Conservation (phyloP, 768 basidiomycete species). For the Hypholoma fasciculare region DNA sequence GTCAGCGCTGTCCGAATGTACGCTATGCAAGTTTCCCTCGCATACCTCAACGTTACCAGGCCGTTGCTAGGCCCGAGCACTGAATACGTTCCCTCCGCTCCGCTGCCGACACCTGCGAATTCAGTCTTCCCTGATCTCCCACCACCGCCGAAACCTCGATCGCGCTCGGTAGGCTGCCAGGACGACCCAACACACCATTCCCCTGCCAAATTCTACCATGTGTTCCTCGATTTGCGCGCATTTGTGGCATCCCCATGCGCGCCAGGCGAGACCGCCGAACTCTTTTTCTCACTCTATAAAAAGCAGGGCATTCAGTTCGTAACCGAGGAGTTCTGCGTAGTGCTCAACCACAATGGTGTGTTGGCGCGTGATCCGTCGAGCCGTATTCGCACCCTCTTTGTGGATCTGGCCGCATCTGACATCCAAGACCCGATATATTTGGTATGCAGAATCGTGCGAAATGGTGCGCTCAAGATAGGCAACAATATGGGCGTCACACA, state of each 20-base stretch:
- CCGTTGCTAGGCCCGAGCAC: constrained; percentile 40
- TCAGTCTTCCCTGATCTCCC: constrained; percentile 70
- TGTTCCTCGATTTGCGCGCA: constrained; percentile 87
- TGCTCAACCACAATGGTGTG: constrained; percentile 91
- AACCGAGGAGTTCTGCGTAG: constrained; percentile 89
- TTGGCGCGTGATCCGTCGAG: constrained; percentile 76
- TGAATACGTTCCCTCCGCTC: constrained; percentile 45
- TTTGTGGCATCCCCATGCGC: constrained; percentile 90
- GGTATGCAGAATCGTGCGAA: constrained; percentile 88
- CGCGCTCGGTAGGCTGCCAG: constrained; percentile 36
- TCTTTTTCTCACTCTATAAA: constrained; percentile 92
- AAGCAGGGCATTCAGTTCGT: constrained; percentile 83
- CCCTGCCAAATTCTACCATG: constrained; percentile 79
- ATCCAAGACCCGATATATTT: constrained; percentile 84
- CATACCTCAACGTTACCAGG: constrained; percentile 65
- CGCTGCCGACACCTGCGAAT: constrained; percentile 61
- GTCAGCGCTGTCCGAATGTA: constrained; percentile 91
- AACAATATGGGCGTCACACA: constrained; percentile 46
- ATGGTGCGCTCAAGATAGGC: constrained; percentile 81
- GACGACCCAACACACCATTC: constrained; percentile 28
- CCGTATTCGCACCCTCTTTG: constrained; percentile 84
- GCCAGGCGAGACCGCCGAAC: constrained; percentile 90
- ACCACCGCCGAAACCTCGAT: constrained; percentile 36
- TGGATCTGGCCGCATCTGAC: constrained; percentile 84
- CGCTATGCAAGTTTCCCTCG: constrained; percentile 81